phyloP scores from a whole-genome alignment of 2,329 filamentous ascomycete genomes.

The Fusarium sp. region DNA sequence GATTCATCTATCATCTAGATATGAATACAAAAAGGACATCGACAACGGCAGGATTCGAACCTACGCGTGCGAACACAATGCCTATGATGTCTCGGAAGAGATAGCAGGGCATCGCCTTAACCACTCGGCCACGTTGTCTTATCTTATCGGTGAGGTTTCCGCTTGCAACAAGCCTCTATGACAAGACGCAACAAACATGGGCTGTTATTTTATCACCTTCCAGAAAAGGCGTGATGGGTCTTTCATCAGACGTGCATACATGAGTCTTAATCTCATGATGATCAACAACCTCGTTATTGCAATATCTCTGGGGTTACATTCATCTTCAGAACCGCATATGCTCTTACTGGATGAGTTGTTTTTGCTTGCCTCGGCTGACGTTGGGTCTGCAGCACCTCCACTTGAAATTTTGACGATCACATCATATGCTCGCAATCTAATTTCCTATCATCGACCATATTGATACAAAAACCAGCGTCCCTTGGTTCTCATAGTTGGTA shows the following conservation, averaged over 20 bases:
- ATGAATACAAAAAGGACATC: not conserved
- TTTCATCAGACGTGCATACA: not conserved
- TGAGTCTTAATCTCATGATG: not conserved
- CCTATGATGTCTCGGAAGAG: slow-evolving; percentile 19
- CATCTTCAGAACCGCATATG: not conserved
- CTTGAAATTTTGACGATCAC: not conserved
- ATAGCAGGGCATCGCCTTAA: slow-evolving; percentile 30
- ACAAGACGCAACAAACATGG: fast-evolving
- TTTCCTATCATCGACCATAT: not conserved
- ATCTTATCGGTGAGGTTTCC: not conserved
- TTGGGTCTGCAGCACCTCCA: not conserved
- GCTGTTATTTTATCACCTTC: not conserved
- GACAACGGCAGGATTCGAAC: slow-evolving; percentile 30
- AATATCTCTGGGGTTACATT: not conserved
- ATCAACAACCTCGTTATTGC: not conserved
- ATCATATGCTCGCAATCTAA: not conserved
- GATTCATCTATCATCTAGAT: too few relatives aligned
- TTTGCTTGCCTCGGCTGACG: not conserved
- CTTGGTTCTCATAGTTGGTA: fast-evolving
- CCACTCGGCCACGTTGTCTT: slow-evolving; percentile 28
- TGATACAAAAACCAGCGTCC: not conserved
- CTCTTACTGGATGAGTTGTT: not conserved
- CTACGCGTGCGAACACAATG: slow-evolving; percentile 30
- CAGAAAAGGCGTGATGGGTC: not conserved
- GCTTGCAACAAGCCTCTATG: fast-evolving